A percentile compares a stretch with the other conserved stretches of the same genome.
Evolutionary conservation across 176 grass and related monocot genomes (phyloP).

Genomic region (Cenchrus fungigraminus): DNA sequence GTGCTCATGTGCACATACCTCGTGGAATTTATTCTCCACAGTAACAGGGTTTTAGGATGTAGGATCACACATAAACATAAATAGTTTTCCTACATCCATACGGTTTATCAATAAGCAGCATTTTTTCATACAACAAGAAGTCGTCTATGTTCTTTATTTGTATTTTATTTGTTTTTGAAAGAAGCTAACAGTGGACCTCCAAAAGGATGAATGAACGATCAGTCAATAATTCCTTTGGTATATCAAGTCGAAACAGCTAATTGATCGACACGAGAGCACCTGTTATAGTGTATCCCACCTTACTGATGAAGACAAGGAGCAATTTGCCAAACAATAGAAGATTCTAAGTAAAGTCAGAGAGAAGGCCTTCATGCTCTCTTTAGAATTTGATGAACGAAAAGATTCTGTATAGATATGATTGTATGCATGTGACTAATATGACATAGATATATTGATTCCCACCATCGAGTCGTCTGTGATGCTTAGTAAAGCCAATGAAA

Average conservation of each 20-base stretch:
- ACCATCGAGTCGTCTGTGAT: neutral
- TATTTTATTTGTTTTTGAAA: neutral
- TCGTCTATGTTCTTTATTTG: neutral
- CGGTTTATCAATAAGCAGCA: neutral
- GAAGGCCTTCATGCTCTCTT: neutral
- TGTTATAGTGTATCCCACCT: neutral
- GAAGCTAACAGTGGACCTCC: neutral
- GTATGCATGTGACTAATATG: neutral
- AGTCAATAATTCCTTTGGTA: neutral
- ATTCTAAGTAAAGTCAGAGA: constrained; percentile 7
- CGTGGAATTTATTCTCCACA: constrained; percentile 35
- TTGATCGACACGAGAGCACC: neutral
- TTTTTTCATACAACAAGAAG: neutral
- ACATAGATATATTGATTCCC: constrained; percentile 37
- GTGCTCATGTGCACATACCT: constrained; percentile 33
- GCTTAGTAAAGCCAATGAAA: constrained; percentile 3
- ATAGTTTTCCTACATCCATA: neutral
- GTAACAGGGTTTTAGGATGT: constrained; percentile 5
- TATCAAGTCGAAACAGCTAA: neutral
- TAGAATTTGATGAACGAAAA: constrained; percentile 25
- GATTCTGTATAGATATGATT: constrained; percentile 1
- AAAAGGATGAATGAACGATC: neutral
- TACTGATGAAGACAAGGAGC: neutral
- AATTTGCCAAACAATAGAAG: neutral
- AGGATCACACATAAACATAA: neutral